Evolutionary conservation across 2,329 filamentous ascomycete species (phyloP), one percentile per base, ranked within the genome.

Genomic region (Trichoderma breve): DNA sequence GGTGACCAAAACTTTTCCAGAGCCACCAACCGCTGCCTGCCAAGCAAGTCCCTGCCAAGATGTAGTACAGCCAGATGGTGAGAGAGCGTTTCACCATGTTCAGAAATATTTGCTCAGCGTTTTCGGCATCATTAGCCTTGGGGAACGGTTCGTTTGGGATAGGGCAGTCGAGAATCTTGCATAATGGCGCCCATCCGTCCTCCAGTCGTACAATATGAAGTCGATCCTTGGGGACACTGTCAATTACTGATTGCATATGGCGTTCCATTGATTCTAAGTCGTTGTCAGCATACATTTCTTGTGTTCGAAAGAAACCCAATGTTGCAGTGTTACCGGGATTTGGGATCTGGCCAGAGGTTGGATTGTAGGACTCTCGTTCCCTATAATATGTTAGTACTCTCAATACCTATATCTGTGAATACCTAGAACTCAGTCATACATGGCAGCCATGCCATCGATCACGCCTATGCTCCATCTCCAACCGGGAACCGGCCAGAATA

Each of bases 151-250:
- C 74, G 12, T 76, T 64, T 6, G 77, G 78, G 12, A 78, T 67
- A 3, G 75, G 76, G 32, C 73, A 73, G 67, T 69, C 71, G 11
- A 79, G 74, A 51, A 79, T 75, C 28, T 74, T 68, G 73, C 75
- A 76, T 30, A 80, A 72, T 30, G 77, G 77, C n/a, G 64, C 74
- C 78, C 77, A 79, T 12, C 78, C 78, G 12, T 79, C 73, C 11
- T 62, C 24, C 8, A 73, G 36, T 26, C 66, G 14, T 34, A 73
- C 62, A n/a, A 39, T 9, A 51, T 71, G 28, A 58, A 39, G 60
- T 39, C 39, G 58, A 34, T 73, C 58, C 18, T 73, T 72, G 2
- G 73, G 73, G 8, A 79, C 74, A 8, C 73, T 63, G 21, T 53
- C 47, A 24, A 53, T 53, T 24, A 53, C 21, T 53, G 21, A 53